Evolutionary conservation across 768 basidiomycete genomes (phyloP).

Genomic region (Pluteus cervinus): DNA sequence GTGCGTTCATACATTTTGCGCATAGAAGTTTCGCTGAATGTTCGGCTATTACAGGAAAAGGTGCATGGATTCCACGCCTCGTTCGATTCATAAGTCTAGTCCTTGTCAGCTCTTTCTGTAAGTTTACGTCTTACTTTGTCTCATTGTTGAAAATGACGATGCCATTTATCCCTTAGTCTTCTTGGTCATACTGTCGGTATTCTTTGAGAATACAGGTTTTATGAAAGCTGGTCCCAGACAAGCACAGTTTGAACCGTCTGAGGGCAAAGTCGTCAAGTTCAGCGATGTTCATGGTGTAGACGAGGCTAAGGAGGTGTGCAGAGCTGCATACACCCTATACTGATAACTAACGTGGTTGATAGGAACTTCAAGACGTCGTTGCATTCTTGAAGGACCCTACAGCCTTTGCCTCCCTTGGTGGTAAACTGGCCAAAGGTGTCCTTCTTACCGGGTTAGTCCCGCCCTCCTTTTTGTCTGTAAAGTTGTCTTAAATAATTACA

Average conservation of each 20-base stretch:
- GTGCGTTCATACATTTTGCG: slow-evolving; percentile 35
- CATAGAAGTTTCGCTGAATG: slow-evolving; percentile 3
- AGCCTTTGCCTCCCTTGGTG: slow-evolving; percentile 85
- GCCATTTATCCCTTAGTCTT: slow-evolving; percentile 44
- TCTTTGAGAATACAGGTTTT: slow-evolving; percentile 90
- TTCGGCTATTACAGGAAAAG: slow-evolving; percentile 44
- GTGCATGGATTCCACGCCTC: slow-evolving; percentile 57
- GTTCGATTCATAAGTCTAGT: slow-evolving; percentile 56
- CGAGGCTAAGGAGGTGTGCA: slow-evolving; percentile 85
- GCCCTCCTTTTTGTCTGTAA: slow-evolving; percentile 1
- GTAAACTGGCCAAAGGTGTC: slow-evolving; percentile 91
- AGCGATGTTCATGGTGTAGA: slow-evolving; percentile 97
- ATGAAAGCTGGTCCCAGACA: slow-evolving; percentile 83
- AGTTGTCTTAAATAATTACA: slow-evolving; percentile 11
- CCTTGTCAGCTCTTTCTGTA: slow-evolving; percentile 60
- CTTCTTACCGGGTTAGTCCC: slow-evolving; percentile 65
- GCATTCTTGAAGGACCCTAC: slow-evolving; percentile 93
- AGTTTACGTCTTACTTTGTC: slow-evolving; percentile 19
- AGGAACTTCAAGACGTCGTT: slow-evolving; percentile 93
- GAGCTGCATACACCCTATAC: neutral
- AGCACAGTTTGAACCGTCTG: slow-evolving; percentile 75
- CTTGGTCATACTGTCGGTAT: slow-evolving; percentile 79
- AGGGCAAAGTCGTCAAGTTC: slow-evolving; percentile 83
- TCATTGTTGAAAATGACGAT: neutral
- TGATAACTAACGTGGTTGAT: slow-evolving; percentile 7